These are phyloP conservation scores for Lactifluus pinguis DNA, from an alignment of 768 basidiomycete species.

Conservation along the genomic window DNA sequence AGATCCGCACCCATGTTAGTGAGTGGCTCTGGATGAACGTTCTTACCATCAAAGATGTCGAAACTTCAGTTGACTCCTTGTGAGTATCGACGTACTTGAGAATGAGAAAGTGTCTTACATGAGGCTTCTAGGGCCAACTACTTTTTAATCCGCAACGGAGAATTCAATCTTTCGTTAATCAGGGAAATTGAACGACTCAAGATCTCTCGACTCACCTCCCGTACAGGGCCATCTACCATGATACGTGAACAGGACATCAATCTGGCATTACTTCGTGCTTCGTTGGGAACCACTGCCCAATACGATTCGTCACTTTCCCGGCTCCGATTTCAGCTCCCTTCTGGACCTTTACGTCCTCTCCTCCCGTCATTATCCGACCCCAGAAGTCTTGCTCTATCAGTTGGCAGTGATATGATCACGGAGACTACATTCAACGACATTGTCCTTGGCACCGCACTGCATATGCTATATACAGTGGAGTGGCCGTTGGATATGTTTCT, in stretches of 20 bases:
- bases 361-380: conserved; percentile 56
- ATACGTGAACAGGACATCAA: conserved; percentile 89
- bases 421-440: conserved; percentile 57
- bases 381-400: conserved; percentile 34
- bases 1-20: conserved; percentile 72
- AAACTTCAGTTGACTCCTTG: conserved; percentile 79
- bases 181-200: conserved; percentile 82
- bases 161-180: conserved; percentile 77
- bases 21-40: conserved; percentile 95
- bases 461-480: conserved; percentile 58
- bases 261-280: conserved; percentile 77
- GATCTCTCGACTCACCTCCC: conserved; percentile 61
- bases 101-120: conserved; percentile 6
- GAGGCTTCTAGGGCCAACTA: conserved; percentile 58
- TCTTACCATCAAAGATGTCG: conserved; percentile 72
- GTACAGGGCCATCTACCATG: conserved; percentile 57
- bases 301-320: conserved; percentile 69
- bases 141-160: conserved; percentile 82
- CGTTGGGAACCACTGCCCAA: conserved; percentile 81
- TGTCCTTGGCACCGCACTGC: conserved; percentile 70
- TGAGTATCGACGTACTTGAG: conserved; percentile 31
- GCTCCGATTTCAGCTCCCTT: conserved; percentile 68
- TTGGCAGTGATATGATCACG: conserved; percentile 30
- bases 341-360: conserved; percentile 73
- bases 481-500: conserved; percentile 93